These are phyloP conservation scores for Ogataea haglerorum DNA, from an alignment of 805 yeast genomes.

Conservation along the genomic window DNA sequence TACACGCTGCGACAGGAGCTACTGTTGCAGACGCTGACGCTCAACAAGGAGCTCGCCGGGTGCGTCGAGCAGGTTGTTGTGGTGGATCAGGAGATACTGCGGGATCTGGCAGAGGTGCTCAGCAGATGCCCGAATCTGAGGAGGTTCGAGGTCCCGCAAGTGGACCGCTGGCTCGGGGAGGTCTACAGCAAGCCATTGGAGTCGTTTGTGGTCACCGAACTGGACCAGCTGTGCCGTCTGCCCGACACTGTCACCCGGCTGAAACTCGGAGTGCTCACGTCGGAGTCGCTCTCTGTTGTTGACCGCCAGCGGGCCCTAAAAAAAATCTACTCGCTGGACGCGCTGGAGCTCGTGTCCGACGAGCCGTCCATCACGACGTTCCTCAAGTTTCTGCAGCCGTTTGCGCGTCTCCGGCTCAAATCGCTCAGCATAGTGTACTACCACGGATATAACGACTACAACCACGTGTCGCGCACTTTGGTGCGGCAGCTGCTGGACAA, in stretches of 20 bases:
- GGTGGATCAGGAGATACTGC: conserved; percentile 28
- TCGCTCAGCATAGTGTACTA: conserved; percentile 40
- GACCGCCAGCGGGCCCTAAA: conserved; percentile 2
- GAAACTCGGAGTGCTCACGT: conserved; percentile 15
- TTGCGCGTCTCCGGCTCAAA: conserved; percentile 9
- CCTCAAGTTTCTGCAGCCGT: conserved; percentile 27
- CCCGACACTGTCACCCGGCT: conserved; percentile 20
- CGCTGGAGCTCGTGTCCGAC: conserved; percentile 15
- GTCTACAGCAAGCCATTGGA: conserved; percentile 1
- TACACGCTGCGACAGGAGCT: conserved; percentile 38
- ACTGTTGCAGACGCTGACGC: conserved; percentile 35
- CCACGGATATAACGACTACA: conserved; percentile 44
- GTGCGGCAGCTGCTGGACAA: conserved; percentile 30
- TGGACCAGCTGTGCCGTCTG: conserved; percentile 18
- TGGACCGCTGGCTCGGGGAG: not conserved
- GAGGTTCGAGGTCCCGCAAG: conserved; percentile 11
- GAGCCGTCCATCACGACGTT: conserved; percentile 32
- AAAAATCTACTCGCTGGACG: conserved; percentile 4
- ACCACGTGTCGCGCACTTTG: conserved; percentile 32
- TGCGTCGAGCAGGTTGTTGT: conserved; percentile 36
- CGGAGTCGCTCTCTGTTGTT: conserved; percentile 2
- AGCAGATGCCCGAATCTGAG: conserved; percentile 15
- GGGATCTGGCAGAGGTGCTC: conserved; percentile 23
- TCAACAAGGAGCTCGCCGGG: conserved; percentile 34
- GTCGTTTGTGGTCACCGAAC: conserved; percentile 17